These are phyloP conservation scores for Nosema granulosis DNA, from an alignment of 371 early-diverging fungal genomes.

Conservation along the genomic window DNA sequence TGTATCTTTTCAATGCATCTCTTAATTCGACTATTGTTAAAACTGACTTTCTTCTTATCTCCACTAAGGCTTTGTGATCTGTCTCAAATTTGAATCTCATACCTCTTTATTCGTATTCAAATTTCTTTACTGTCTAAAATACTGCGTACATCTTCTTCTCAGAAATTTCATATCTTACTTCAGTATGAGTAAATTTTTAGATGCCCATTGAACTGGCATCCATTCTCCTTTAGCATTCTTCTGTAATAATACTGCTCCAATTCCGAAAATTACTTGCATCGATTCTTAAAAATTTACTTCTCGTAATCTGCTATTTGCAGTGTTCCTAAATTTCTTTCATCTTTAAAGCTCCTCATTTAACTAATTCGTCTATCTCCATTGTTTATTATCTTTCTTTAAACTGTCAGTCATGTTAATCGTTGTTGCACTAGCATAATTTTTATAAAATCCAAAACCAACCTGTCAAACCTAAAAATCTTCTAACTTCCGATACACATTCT, in stretches of 20 bases:
- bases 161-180: slow-evolving; percentile 37
- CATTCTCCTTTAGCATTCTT: slow-evolving; percentile 13
- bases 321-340: slow-evolving; percentile 3
- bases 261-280: slow-evolving; percentile 48
- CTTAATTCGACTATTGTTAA: slow-evolving; percentile 25
- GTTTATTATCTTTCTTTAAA: slow-evolving; percentile 16
- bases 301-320: slow-evolving; percentile 28
- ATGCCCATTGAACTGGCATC: slow-evolving; percentile 22
- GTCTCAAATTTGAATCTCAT: slow-evolving; percentile 46
- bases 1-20: slow-evolving; percentile 44
- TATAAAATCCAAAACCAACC: background rate
- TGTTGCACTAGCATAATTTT: slow-evolving; percentile 19
- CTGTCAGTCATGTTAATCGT: slow-evolving; percentile 2
- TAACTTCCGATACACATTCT: background rate
- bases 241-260: slow-evolving; percentile 52
- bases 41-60: slow-evolving; percentile 41
- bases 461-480: slow-evolving; percentile 7
- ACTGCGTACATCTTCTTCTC: slow-evolving; percentile 52
- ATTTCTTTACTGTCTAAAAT: slow-evolving; percentile 39
- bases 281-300: slow-evolving; percentile 40
- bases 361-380: slow-evolving; percentile 16
- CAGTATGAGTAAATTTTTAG: slow-evolving; percentile 38
- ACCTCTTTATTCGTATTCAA: slow-evolving; percentile 46
- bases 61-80: slow-evolving; percentile 56
- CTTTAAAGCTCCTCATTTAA: background rate